Conservation (phyloP, 2,329 filamentous ascomycete genomes). For the Tolypocladium pustulatum region DNA sequence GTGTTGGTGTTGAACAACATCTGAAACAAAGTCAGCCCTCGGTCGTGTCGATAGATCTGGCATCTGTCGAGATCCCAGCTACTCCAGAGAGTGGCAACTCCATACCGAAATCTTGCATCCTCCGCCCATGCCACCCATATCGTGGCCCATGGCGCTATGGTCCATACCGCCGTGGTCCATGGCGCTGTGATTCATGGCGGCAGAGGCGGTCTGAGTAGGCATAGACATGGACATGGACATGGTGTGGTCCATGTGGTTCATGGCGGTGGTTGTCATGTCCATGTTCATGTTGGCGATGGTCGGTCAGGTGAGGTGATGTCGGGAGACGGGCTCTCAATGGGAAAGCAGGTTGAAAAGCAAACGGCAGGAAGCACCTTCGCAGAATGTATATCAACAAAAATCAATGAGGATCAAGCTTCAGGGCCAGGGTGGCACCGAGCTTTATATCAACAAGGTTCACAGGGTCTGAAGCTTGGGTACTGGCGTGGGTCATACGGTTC, state of each 20-base stretch:
- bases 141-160: conserved; percentile 9
- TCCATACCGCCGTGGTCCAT: conserved; percentile 9
- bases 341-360: no score
- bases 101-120: conserved; percentile 28
- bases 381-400: background rate
- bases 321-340: background rate
- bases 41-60: background rate
- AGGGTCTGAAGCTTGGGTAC: background rate
- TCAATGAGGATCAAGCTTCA: background rate
- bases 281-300: background rate
- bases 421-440: background rate
- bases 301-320: background rate
- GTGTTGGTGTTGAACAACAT: conserved; percentile 78
- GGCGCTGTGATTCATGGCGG: conserved; percentile 7
- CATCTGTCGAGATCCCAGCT: no score
- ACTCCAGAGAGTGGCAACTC: background rate
- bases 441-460: background rate
- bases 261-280: background rate
- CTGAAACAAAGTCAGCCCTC: conserved; percentile 23
- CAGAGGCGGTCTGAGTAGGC: conserved; percentile 1
- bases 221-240: conserved; percentile 3
- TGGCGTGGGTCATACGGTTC: background rate
- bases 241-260: conserved; percentile 1
- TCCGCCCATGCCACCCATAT: conserved; percentile 7
- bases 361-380: background rate